phyloP scores from a whole-genome alignment of 2,329 filamentous ascomycete genomes.

The Aspergillus viridinutans region DNA sequence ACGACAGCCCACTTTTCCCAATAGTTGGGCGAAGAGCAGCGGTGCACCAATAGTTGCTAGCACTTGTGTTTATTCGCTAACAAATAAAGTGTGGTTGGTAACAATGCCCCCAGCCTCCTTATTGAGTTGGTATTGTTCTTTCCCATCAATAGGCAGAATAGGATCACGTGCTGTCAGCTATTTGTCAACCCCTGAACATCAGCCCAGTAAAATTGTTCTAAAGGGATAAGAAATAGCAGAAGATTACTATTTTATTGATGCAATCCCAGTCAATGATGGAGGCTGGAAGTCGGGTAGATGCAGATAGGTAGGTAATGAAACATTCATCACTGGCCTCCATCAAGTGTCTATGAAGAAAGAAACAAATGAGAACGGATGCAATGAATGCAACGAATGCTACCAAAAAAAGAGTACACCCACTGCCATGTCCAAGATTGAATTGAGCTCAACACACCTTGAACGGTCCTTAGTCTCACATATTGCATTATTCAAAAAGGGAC shows the following conservation, averaged over 20 bases:
- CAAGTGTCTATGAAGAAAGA: neutral
- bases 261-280: neutral
- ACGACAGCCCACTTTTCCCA: neutral
- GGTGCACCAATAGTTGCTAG: conserved; percentile 4
- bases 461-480: neutral
- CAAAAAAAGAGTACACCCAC: neutral
- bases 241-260: neutral
- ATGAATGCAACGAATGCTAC: neutral
- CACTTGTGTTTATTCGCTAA: neutral
- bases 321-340: neutral
- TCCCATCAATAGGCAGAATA: conserved; percentile 16
- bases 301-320: neutral
- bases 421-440: neutral
- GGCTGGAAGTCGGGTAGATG: neutral
- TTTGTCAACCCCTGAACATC: neutral
- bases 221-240: neutral
- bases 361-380: neutral
- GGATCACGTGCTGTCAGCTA: conserved; percentile 10
- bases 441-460: neutral
- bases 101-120: conserved; percentile 8
- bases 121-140: conserved; percentile 18
- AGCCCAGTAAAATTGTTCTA: neutral
- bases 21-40: neutral
- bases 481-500: neutral
- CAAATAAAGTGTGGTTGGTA: neutral